These are phyloP conservation scores for Bassia scoparia DNA, from an alignment of 148 eudicot genomes.

Conservation along the genomic window DNA sequence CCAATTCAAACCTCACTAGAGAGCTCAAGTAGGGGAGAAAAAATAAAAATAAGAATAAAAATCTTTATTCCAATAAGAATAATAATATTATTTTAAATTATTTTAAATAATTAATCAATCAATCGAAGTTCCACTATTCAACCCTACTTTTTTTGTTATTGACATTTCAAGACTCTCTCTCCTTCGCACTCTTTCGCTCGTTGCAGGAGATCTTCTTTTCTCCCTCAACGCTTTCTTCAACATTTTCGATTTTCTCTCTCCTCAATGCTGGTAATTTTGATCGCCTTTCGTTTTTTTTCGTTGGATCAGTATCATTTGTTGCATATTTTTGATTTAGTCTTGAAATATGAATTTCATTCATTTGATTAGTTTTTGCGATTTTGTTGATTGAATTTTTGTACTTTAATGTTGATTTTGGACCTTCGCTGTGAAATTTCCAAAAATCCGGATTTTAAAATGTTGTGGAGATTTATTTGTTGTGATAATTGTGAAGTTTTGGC, in stretches of 20 bases:
- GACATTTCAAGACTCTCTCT: not conserved
- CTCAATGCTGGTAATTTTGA: constrained; percentile 21
- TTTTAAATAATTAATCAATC: too few species aligned
- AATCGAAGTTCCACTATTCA: too few species aligned
- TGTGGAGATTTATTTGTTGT: not conserved
- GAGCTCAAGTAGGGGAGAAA: too few species aligned
- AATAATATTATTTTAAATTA: too few species aligned
- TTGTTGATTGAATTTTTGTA: not conserved
- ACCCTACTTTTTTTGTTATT: constrained; percentile 6
- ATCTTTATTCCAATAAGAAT: too few species aligned
- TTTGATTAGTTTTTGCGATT: not conserved
- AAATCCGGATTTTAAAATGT: not conserved
- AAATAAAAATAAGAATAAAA: too few species aligned
- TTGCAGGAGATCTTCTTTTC: not conserved
- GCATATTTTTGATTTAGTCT: too few species aligned
- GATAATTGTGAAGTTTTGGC: not conserved
- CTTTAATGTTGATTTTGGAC: not conserved
- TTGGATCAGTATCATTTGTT: not conserved
- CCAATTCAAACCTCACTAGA: too few species aligned
- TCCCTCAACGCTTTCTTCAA: not conserved
- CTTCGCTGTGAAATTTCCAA: not conserved
- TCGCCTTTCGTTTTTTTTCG: not conserved
- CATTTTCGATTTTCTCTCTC: not conserved
- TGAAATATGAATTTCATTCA: too few species aligned
- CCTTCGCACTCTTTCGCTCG: not conserved